Percentiles rank a stretch among this genome's conserved stretches.
Conservation (phyloP, 2,329 filamentous ascomycete species). For the Zelopaecilomyces penicillatus region DNA sequence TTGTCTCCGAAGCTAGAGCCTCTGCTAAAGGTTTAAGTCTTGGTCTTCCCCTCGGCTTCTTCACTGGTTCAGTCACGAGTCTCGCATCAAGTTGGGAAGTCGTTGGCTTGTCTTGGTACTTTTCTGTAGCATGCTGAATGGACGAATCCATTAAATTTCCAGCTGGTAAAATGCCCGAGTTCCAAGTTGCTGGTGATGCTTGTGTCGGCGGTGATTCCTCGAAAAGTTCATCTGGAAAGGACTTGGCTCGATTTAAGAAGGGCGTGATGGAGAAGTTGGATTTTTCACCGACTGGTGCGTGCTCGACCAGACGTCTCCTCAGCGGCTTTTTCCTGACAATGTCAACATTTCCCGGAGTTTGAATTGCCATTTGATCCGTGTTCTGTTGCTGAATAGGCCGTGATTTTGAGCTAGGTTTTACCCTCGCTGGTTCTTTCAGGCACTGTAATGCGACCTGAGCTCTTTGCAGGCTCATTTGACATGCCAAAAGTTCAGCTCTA, state of each 20-base stretch:
- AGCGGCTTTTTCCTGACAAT: slow-evolving; percentile 31
- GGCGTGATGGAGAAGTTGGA: slow-evolving; percentile 91
- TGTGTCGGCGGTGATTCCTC: slow-evolving; percentile 9
- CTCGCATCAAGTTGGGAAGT: no score
- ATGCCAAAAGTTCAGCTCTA: slow-evolving; percentile 30
- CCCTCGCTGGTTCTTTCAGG: slow-evolving; percentile 15
- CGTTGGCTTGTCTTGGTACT: no score
- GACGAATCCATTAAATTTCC: no score
- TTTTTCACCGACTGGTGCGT: slow-evolving; percentile 62
- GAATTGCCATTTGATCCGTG: slow-evolving; percentile 37
- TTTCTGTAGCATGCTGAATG: no score
- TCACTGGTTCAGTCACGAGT: no score
- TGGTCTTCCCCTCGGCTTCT: slow-evolving; percentile 37
- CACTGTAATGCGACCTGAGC: slow-evolving; percentile 14
- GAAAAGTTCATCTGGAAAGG: slow-evolving; percentile 33
- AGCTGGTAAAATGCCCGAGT: no score
- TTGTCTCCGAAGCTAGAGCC: slow-evolving; percentile 37
- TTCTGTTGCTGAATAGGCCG: slow-evolving; percentile 37
- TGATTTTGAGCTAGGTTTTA: slow-evolving; percentile 14
- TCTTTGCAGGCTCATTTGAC: slow-evolving; percentile 34
- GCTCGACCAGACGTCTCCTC: slow-evolving; percentile 50
- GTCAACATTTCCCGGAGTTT: slow-evolving; percentile 37
- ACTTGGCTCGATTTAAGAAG: slow-evolving; percentile 70
- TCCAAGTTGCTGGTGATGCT: no score
- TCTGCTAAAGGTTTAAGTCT: slow-evolving; percentile 38